Evolutionary conservation across 2,329 filamentous ascomycete genomes (phyloP), one percentile per base, ranked within the genome.

Genomic region (Exophiala sideris): DNA sequence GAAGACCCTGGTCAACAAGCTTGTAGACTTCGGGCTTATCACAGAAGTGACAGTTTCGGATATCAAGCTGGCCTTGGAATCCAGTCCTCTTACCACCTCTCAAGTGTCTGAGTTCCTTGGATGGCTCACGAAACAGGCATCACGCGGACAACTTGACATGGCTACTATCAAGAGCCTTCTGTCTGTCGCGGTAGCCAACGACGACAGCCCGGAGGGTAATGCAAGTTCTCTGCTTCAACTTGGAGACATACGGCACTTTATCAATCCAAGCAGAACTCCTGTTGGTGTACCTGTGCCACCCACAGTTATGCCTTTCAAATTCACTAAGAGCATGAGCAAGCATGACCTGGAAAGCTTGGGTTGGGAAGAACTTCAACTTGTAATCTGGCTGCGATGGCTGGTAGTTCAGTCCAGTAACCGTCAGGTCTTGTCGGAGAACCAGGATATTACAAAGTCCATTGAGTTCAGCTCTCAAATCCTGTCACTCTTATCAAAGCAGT

Each of bases 1-100:
- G 4, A 76, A 80, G n/a, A 79, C 80, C 0, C 95, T 99, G 63
- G 83, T 97, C 54, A 80, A 80, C 54, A 91, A 89, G 63, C 73
- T 99, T 42, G 85, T 86, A 52, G 88, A 91, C 34, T 94, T 91
- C 67, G 91, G 89, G 1, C 78, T 97, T 52, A 81, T 99, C n/a
- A 88, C 85, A 1, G 86, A 91, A 60, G 88, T 97, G 53, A 96
- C 89, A 0, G 85, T 94, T 24, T 82, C 84, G 3, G 94, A 99
- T 67, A 89, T 99, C 56, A 88, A 86, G 59, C 76, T 84, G 56
- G 91, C 96, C 62, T 76, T 99, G 3, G 89, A 91, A 65, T 81
- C 85, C 6, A 91, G 89, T 65, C 89, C 94, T 1, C 76, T 99
- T 54, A 87, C 81, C 45, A 86, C 89, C 58, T 77, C 81, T 32